Evolutionary conservation across 495 filamentous ascomycete genomes (phyloP).

Genomic region (Parmelia sp.): DNA sequence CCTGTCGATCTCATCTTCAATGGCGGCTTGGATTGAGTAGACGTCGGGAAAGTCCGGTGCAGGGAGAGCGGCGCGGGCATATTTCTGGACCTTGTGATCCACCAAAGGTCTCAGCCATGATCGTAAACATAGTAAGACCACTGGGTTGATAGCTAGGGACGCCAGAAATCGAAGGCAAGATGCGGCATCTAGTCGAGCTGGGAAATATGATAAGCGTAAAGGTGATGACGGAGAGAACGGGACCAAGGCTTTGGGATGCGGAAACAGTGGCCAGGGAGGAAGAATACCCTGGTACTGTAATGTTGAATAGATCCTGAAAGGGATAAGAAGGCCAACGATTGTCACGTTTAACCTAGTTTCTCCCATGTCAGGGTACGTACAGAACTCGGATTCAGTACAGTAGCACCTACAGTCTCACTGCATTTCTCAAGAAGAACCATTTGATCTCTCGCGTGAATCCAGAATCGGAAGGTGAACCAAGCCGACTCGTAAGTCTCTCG

Average conservation of each 20-base stretch:
- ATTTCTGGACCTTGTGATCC: conserved; percentile 40
- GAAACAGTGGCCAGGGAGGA: conserved; percentile 21
- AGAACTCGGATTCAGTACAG: neutral
- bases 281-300: conserved; percentile 45
- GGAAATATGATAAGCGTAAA: conserved; percentile 33
- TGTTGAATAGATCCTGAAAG: conserved; percentile 44
- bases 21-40: conserved; percentile 42
- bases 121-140: conserved; percentile 34
- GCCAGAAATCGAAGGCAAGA: conserved; percentile 23
- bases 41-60: conserved; percentile 41
- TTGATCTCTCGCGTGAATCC: no score
- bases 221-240: conserved; percentile 36
- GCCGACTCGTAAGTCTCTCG: neutral
- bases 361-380: neutral
- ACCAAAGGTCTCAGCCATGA: conserved; percentile 39
- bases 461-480: neutral
- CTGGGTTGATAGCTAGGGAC: conserved; percentile 33
- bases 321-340: conserved; percentile 38
- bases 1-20: conserved; percentile 39
- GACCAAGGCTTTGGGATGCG: conserved; percentile 35
- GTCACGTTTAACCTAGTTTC: conserved; percentile 15
- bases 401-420: neutral
- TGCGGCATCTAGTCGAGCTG: conserved; percentile 11
- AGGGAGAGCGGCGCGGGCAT: conserved; percentile 41
- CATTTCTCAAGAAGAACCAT: conserved; percentile 1